Base-by-base conservation (phyloP, 441 rosid species). In the Pelargonium fulgidum region DNA sequence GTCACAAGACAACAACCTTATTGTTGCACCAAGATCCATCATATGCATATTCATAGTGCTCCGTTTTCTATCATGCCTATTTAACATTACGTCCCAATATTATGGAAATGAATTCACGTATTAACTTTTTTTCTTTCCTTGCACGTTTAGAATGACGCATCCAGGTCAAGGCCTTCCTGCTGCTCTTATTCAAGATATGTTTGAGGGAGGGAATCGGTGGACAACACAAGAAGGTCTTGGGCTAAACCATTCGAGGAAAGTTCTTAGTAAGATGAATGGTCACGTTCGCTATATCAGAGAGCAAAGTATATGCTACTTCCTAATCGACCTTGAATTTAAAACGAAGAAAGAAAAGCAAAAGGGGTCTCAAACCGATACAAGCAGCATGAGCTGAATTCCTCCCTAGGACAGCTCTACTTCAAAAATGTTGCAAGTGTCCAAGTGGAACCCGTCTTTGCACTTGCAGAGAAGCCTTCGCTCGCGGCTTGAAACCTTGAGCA, bases 81-180 rank as follows among this genome's bases (percentile, higher is more conserved):
- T 33, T 33, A 33, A 33, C 39, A 33, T 33, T 33, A 33, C 39
- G 5, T 33, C 39, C 39, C 39, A 5, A 33, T 33, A 33, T 4
- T 33, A 33, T 33, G 39, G 39, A 33, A 33, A 33, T 33, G 39
- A 33, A 33, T 33, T 10, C 14, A 7, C 58, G 1, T n/a, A n/a
- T 2, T 24, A 58, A 17, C 4, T 17, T 24, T 17, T 59, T 59
- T 19, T 68, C 7, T 19, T 73, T 17, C 41, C 47, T 52, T 67
- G 48, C 73, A 70, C 62, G 45, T 80, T 79, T 45, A 92, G 98
- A 75, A 81, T 92, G 85, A 81, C 85, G 36, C 96, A 86, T 79
- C 85, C 92, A 0, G 90, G 96, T n/a, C 62, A 79, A 77, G 92
- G 96, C 52, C 76, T 90, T 65, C 93, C 93, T 65, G 33, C 85